Percentiles rank a stretch among this genome's conserved stretches.
phyloP scores from a whole-genome alignment of 805 yeast species.

The Lachancea lanzarotensis region DNA sequence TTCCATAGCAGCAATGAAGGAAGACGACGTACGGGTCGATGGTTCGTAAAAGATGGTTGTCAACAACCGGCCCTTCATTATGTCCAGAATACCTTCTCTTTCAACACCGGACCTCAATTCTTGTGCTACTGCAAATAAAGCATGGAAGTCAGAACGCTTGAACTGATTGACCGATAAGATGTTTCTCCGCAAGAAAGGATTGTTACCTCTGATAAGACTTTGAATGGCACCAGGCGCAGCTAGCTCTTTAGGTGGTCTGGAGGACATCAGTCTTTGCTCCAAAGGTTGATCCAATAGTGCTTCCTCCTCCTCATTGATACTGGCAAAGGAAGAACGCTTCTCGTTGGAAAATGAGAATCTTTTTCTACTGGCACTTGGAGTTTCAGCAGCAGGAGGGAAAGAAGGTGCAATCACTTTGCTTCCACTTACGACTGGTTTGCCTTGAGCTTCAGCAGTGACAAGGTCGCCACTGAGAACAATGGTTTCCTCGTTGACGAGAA shows the following conservation, averaged over 20 bases:
- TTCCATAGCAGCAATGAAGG: slow-evolving; percentile 99
- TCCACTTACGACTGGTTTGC: slow-evolving; percentile 49
- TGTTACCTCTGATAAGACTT: slow-evolving; percentile 69
- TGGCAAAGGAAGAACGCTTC: slow-evolving; percentile 33
- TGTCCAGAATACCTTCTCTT: slow-evolving; percentile 88
- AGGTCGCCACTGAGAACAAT: slow-evolving; percentile 79
- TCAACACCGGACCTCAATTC: slow-evolving; percentile 96
- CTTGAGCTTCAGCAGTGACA: slow-evolving; percentile 52
- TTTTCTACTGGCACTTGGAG: slow-evolving; percentile 30
- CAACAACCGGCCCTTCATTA: slow-evolving; percentile 82
- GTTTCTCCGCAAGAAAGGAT: slow-evolving; percentile 85
- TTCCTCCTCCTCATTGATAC: slow-evolving; percentile 41
- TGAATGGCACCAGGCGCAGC: slow-evolving; percentile 75
- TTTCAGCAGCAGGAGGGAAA: slow-evolving; percentile 26
- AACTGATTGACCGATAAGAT: slow-evolving; percentile 85
- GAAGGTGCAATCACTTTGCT: slow-evolving; percentile 32
- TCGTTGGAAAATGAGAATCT: slow-evolving; percentile 49
- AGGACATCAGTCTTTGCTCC: slow-evolving; percentile 50
- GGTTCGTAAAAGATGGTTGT: slow-evolving; percentile 98
- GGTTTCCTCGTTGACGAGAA: slow-evolving; percentile 68
- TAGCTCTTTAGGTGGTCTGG: slow-evolving; percentile 65
- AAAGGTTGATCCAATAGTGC: slow-evolving; percentile 53
- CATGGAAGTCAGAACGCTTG: slow-evolving; percentile 81
- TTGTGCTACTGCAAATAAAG: slow-evolving; percentile 93
- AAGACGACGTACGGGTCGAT: slow-evolving; percentile 92